These are phyloP conservation scores for Neofusicoccum parvum DNA, from an alignment of 2,329 filamentous ascomycete species.

Conservation along the genomic window DNA sequence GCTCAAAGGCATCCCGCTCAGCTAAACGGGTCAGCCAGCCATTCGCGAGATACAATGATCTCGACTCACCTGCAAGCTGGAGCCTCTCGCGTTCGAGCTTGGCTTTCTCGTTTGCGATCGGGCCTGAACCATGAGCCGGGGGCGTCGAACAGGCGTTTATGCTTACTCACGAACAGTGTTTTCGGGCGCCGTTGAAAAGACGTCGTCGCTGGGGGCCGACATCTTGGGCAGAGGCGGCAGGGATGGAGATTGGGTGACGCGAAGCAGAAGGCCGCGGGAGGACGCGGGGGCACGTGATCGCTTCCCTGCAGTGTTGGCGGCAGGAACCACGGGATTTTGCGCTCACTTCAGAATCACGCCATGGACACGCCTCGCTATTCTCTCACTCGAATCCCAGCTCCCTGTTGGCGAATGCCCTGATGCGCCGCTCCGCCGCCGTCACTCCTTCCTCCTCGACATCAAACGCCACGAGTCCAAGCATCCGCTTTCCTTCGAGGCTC, in stretches of 20 bases:
- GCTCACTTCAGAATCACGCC: no score
- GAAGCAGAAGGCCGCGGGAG: not conserved
- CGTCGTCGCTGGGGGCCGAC: no score
- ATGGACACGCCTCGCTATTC: not conserved
- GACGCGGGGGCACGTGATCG: not conserved
- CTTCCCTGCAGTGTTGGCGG: not conserved
- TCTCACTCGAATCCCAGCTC: conserved; percentile 5
- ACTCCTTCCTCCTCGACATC: conserved; percentile 26
- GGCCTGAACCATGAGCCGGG: not conserved
- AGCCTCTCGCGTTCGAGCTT: not conserved
- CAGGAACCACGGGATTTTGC: no score
- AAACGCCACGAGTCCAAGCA: conserved; percentile 25
- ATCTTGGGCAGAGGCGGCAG: not conserved
- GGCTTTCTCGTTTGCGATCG: not conserved
- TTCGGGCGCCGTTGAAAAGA: not conserved
- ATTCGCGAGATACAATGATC: no score
- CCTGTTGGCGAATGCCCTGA: conserved; percentile 25
- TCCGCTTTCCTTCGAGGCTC: conserved; percentile 24
- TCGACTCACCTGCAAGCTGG: not conserved
- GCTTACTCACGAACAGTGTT: not conserved
- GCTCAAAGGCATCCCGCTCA: not conserved
- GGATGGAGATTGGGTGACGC: not conserved
- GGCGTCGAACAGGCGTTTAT: no score
- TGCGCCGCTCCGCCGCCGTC: conserved; percentile 24
- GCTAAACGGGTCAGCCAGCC: not conserved